A percentile compares a stretch with the other conserved stretches of the same genome.
phyloP scores from a whole-genome alignment of 23 red algal species.

The Gracilariopsis chorda region DNA sequence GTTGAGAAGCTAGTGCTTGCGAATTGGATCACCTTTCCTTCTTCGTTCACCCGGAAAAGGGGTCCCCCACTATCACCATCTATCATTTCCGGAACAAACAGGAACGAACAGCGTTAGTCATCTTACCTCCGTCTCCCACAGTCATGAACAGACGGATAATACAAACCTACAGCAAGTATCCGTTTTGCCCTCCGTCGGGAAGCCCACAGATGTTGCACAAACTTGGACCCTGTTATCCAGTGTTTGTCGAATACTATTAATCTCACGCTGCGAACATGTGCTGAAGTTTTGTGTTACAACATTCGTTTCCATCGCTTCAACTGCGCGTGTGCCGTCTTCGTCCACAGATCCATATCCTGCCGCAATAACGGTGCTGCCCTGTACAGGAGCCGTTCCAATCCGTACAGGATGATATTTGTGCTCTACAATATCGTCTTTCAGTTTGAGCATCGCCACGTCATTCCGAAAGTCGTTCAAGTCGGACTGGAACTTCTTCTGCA shows the following conservation, averaged over 20 bases:
- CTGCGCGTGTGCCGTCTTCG: slow-evolving; percentile 1
- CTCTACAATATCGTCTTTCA: not conserved
- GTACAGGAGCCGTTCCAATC: not conserved
- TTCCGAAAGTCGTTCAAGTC: slow-evolving; percentile 5
- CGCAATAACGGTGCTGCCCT: not conserved
- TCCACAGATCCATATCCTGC: slow-evolving; percentile 34
- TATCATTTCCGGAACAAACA: not conserved
- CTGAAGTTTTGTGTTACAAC: not conserved
- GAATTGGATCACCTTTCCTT: not conserved
- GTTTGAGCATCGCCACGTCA: slow-evolving; percentile 7
- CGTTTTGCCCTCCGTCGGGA: not conserved
- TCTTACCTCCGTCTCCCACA: too few relatives aligned
- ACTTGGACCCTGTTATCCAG: not conserved
- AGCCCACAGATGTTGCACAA: slow-evolving; percentile 26
- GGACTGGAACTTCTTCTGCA: not conserved
- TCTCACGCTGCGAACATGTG: slow-evolving; percentile 9
- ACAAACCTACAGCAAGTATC: slow-evolving; percentile 59
- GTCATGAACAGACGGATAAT: too few relatives aligned
- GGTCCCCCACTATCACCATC: slow-evolving; percentile 36
- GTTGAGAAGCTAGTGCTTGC: slow-evolving; percentile 8
- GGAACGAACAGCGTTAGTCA: not conserved
- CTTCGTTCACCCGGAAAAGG: not conserved
- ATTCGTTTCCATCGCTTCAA: slow-evolving; percentile 1
- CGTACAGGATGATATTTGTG: not conserved
- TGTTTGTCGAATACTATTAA: not conserved